A percentile compares a stretch with the other conserved stretches of the same genome.
These are phyloP conservation scores for Myxozyma neotropica DNA, from an alignment of 805 yeast species.

Conservation along the genomic window DNA sequence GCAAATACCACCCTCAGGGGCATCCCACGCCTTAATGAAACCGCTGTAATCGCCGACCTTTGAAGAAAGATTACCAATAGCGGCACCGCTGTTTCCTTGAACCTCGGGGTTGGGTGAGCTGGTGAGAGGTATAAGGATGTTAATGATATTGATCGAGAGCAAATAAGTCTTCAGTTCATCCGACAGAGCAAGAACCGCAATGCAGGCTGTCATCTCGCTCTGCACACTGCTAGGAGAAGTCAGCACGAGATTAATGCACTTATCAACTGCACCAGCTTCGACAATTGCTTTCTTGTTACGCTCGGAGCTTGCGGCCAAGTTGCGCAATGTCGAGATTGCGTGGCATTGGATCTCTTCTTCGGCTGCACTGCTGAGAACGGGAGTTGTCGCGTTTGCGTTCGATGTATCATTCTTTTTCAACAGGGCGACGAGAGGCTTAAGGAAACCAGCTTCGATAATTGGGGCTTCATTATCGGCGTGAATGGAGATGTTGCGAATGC, in stretches of 20 bases:
- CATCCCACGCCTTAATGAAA: constrained; percentile 75
- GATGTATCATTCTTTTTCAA: constrained; percentile 62
- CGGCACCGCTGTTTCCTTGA: constrained; percentile 98
- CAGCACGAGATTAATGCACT: constrained; percentile 84
- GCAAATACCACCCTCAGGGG: constrained; percentile 80
- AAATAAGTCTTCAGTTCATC: constrained; percentile 88
- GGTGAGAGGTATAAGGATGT: constrained; percentile 89
- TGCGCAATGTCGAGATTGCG: constrained; percentile 93
- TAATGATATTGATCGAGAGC: constrained; percentile 79
- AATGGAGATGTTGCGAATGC: constrained; percentile 94
- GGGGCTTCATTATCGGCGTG: constrained; percentile 95
- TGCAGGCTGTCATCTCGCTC: constrained; percentile 94
- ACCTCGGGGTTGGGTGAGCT: constrained; percentile 87
- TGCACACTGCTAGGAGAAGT: constrained; percentile 89
- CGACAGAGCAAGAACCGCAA: constrained; percentile 94
- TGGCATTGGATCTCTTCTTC: constrained; percentile 98
- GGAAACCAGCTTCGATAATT: constrained; percentile 94
- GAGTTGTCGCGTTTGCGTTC: constrained; percentile 11
- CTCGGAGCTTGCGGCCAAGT: constrained; percentile 93
- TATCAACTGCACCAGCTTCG: constrained; percentile 93
- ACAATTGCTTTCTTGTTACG: constrained; percentile 87
- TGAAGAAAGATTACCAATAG: constrained; percentile 92
- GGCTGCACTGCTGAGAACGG: constrained; percentile 12
- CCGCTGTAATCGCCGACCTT: constrained; percentile 81
- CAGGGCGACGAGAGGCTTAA: constrained; percentile 83